These are phyloP conservation scores for Yamadazyma friedrichii DNA, from an alignment of 1,139 yeast genomes.

Conservation along the genomic window DNA sequence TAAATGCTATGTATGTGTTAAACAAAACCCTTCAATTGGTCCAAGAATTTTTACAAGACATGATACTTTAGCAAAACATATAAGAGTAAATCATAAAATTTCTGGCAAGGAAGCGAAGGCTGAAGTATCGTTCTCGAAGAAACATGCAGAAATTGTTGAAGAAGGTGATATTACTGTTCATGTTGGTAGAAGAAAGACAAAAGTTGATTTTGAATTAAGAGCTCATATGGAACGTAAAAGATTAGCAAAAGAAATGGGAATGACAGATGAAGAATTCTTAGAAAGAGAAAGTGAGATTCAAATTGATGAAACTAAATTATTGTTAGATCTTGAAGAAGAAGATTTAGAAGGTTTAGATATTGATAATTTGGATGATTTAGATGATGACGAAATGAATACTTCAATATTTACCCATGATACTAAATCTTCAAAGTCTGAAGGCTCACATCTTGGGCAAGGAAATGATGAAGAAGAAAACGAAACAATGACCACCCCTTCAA, in stretches of 20 bases:
- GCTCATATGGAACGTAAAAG: constrained; percentile 47
- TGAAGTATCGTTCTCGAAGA: constrained; percentile 48
- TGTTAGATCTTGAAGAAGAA: constrained; percentile 17
- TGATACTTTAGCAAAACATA: constrained; percentile 93
- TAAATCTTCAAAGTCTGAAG: background rate
- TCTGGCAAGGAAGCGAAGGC: constrained; percentile 65
- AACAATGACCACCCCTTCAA: too few relatives aligned
- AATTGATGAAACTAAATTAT: constrained; percentile 11
- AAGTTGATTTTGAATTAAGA: constrained; percentile 47
- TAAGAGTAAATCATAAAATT: constrained; percentile 81
- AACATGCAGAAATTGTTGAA: constrained; percentile 46
- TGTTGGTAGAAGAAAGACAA: constrained; percentile 48
- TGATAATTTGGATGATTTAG: constrained; percentile 7
- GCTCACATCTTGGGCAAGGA: background rate
- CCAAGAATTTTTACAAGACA: constrained; percentile 85
- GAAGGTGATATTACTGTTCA: constrained; percentile 48
- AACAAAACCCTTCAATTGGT: constrained; percentile 49
- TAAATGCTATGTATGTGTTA: constrained; percentile 83
- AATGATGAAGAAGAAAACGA: background rate
- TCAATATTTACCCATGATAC: constrained; percentile 2
- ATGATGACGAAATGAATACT: constrained; percentile 5
- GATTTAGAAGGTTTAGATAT: constrained; percentile 6
- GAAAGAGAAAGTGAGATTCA: constrained; percentile 11
- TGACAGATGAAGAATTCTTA: constrained; percentile 10
- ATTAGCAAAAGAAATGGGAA: constrained; percentile 17